Conservation (phyloP, 768 basidiomycete genomes). For the Lactifluus volemus region DNA sequence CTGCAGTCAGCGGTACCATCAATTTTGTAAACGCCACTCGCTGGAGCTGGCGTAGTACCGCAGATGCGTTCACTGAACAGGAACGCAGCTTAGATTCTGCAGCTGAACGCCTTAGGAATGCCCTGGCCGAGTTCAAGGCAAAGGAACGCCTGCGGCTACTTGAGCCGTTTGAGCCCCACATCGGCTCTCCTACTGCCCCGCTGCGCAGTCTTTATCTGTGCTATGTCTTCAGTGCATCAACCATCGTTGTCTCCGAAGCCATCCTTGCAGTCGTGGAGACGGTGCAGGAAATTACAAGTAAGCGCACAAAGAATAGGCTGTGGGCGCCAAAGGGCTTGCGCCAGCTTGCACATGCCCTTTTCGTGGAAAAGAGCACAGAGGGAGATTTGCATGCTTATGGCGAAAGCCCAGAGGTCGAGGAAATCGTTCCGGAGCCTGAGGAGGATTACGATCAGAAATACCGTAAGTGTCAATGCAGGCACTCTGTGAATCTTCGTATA, state of each 20-base stretch:
- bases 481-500: background rate
- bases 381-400: constrained; percentile 23
- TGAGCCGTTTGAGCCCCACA: constrained; percentile 34
- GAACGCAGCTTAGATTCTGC: constrained; percentile 23
- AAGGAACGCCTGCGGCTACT: constrained; percentile 31
- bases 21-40: constrained; percentile 30
- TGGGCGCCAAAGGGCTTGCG: constrained; percentile 45
- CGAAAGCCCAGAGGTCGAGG: constrained; percentile 25
- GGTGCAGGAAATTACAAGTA: constrained; percentile 30
- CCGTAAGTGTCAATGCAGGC: constrained; percentile 9
- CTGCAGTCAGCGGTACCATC: constrained; percentile 23
- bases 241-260: constrained; percentile 32
- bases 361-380: constrained; percentile 23
- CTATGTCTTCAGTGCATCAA: constrained; percentile 41
- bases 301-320: constrained; percentile 32
- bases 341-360: constrained; percentile 25
- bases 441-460: constrained; percentile 17
- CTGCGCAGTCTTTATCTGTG: constrained; percentile 39
- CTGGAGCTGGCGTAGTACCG: constrained; percentile 21
- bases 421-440: constrained; percentile 24
- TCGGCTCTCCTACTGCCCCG: constrained; percentile 26
- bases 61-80: constrained; percentile 19
- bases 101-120: constrained; percentile 22
- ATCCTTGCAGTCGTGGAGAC: constrained; percentile 31
- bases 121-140: constrained; percentile 28